phyloP scores from a whole-genome alignment of 345 rosid species.

The Toxicodendron radicans region DNA sequence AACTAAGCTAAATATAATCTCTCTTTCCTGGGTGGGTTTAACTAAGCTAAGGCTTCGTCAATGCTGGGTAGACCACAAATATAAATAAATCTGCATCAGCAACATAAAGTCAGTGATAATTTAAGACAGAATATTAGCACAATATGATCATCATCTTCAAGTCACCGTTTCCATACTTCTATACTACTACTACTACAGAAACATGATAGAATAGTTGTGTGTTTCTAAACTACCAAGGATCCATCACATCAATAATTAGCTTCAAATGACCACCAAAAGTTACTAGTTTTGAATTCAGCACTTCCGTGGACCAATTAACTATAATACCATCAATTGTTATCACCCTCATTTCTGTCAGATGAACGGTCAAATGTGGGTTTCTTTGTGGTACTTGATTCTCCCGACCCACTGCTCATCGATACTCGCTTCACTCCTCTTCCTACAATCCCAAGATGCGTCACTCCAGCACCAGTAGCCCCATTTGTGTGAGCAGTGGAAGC shows the following conservation, averaged over 20 bases:
- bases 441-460: slow-evolving; percentile 82
- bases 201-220: no score
- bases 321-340: slow-evolving; percentile 27
- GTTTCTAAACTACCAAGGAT: not conserved
- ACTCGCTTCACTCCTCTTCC: slow-evolving; percentile 97
- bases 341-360: slow-evolving; percentile 52
- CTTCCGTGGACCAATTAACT: not conserved
- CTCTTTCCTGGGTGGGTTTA: no score
- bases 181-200: no score
- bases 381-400: slow-evolving; percentile 59
- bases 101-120: no score
- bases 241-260: not conserved
- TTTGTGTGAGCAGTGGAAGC: slow-evolving; percentile 79
- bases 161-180: no score
- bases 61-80: no score
- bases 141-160: no score
- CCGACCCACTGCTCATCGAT: slow-evolving; percentile 40
- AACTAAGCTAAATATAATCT: no score
- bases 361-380: slow-evolving; percentile 46
- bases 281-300: not conserved
- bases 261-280: not conserved
- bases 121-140: no score
- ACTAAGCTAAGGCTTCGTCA: no score
- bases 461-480: slow-evolving; percentile 51
- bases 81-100: no score